Evolutionary conservation across 345 rosid genomes (phyloP).

Genomic region (Mallotus nudiflorus): DNA sequence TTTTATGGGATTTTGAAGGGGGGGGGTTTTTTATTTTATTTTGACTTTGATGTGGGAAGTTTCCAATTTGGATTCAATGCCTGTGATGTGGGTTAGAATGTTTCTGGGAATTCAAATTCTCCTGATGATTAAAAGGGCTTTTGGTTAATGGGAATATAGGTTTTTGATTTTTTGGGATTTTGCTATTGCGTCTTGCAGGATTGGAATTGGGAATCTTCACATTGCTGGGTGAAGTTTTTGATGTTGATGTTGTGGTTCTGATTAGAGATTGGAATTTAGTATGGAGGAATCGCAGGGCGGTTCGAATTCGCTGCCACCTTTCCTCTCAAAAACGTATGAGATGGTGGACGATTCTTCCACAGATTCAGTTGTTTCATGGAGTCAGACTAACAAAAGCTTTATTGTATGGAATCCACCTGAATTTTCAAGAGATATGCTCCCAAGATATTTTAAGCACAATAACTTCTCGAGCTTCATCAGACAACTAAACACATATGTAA

Average conservation of each 20-base stretch:
- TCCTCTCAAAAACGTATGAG: constrained; percentile 77
- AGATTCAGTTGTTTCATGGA: constrained; percentile 79
- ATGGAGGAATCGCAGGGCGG: constrained; percentile 81
- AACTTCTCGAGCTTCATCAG: constrained; percentile 96
- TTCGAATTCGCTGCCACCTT: constrained; percentile 82
- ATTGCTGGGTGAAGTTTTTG: not conserved
- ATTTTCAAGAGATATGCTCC: constrained; percentile 73
- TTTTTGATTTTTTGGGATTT: not conserved
- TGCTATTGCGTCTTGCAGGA: not conserved
- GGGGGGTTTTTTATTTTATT: not conserved
- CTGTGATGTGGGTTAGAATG: constrained; percentile 12
- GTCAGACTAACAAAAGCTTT: constrained; percentile 63
- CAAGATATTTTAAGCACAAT: constrained; percentile 83
- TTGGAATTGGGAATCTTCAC: not conserved
- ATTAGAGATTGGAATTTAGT: constrained; percentile 9
- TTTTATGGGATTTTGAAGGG: constrained; percentile 5
- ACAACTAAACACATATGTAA: constrained; percentile 95
- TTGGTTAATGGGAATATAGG: constrained; percentile 5
- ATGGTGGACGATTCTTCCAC: constrained; percentile 87
- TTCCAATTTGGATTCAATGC: constrained; percentile 7
- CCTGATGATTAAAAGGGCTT: constrained; percentile 4
- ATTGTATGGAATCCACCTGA: constrained; percentile 75
- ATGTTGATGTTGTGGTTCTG: constrained; percentile 15
- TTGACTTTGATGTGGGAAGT: not conserved
- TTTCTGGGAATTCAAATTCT: constrained; percentile 10